Percentiles rank a stretch among this genome's conserved stretches.
Conservation (phyloP, 176 grass and related monocot genomes). For the Secale cereale region DNA sequence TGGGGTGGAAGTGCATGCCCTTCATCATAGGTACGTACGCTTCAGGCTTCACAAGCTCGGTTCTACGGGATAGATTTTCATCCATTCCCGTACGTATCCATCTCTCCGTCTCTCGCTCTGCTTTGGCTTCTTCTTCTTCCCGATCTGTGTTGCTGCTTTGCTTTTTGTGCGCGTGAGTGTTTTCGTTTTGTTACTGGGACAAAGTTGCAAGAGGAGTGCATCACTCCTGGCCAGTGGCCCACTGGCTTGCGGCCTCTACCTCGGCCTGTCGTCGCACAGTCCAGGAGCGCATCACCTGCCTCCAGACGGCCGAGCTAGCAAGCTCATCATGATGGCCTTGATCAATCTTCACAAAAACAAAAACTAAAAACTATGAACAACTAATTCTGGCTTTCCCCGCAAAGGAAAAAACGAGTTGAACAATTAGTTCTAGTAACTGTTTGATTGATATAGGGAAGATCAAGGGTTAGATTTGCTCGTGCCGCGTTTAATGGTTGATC, state of each 20-base stretch:
- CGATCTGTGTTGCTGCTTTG: not conserved
- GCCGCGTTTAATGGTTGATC: not conserved
- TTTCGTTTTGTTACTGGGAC: too few species aligned
- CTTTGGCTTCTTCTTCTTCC: not conserved
- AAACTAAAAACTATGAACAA: not conserved
- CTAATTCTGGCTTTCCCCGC: not conserved
- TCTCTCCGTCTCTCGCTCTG: not conserved
- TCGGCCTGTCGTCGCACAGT: too few species aligned
- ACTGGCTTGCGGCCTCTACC: too few species aligned
- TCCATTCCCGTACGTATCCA: too few species aligned
- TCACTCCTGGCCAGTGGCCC: too few species aligned
- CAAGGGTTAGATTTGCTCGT: not conserved
- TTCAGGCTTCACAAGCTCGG: not conserved
- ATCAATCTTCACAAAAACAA: not conserved
- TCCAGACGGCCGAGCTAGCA: not conserved
- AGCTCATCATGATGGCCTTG: not conserved
- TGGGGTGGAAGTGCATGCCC: conserved; percentile 44
- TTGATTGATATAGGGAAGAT: not conserved
- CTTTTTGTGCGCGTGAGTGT: too few species aligned
- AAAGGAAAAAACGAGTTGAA: not conserved
- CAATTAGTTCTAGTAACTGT: not conserved
- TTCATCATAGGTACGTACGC: conserved; percentile 32
- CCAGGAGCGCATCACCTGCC: too few species aligned
- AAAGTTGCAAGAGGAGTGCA: too few species aligned
- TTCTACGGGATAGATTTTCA: not conserved